Evolutionary conservation across 2,329 filamentous ascomycete genomes (phyloP).

Genomic region (Xylariales sp.): DNA sequence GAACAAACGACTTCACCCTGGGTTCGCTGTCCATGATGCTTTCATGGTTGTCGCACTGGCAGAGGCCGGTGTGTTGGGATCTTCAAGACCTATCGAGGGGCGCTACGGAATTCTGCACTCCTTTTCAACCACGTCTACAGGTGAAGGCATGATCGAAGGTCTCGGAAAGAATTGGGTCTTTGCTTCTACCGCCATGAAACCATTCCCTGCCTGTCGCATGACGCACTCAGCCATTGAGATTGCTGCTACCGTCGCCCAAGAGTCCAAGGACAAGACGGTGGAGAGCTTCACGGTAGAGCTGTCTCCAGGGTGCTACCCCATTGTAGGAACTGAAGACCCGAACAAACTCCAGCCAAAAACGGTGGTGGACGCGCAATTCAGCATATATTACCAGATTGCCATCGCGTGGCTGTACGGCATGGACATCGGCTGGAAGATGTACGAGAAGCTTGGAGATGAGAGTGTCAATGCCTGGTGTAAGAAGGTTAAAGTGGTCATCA

Average conservation of each 20-base stretch:
- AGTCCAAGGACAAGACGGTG: constrained; percentile 8
- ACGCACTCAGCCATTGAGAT: constrained; percentile 23
- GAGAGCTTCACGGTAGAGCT: constrained; percentile 15
- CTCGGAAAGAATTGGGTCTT: constrained; percentile 19
- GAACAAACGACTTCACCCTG: constrained; percentile 24
- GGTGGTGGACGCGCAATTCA: constrained; percentile 23
- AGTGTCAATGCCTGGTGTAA: constrained; percentile 14
- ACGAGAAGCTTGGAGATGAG: constrained; percentile 16
- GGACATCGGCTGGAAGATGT: constrained; percentile 18
- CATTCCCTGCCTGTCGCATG: constrained; percentile 20
- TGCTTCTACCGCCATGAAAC: constrained; percentile 18
- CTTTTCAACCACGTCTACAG: constrained; percentile 13
- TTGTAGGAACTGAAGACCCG: constrained; percentile 15
- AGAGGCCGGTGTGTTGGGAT: constrained; percentile 18
- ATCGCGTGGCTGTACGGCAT: constrained; percentile 18
- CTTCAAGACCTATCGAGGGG: constrained; percentile 17
- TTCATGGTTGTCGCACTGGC: constrained; percentile 19
- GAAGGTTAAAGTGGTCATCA: constrained; percentile 12
- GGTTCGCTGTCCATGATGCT: constrained; percentile 22
- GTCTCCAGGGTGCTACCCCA: constrained; percentile 14
- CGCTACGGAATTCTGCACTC: constrained; percentile 17
- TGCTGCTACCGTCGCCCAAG: constrained; percentile 12
- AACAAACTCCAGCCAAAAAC: constrained; percentile 20
- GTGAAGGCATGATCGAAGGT: constrained; percentile 10
- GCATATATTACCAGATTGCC: constrained; percentile 23